Base-by-base conservation (phyloP, 1,284 basidiomycete genomes). In the Ustilago sp. region DNA sequence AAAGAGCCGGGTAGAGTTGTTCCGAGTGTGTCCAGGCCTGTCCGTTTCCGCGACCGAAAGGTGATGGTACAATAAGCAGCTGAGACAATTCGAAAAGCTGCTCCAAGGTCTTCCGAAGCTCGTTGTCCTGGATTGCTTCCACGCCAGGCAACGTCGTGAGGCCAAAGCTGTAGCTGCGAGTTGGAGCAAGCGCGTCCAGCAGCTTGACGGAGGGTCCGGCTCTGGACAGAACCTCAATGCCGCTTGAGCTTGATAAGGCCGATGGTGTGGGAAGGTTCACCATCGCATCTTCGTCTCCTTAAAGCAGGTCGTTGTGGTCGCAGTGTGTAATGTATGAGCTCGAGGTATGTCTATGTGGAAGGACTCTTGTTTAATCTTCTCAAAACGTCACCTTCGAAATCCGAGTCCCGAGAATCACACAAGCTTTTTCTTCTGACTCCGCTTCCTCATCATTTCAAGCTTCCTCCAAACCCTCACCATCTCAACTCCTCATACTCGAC, bases 401-500 rank as follows among this genome's bases (percentile, higher is more conserved):
- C 70, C 70, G 70, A 73, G 15, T 68, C 54, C 70, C 70, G 69
- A 72, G 31, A 52, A 59, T 31, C 8, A 31, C 38, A 32, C 28
- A 5, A 54, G 52, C 64, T 60, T 74, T 68, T 68, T 74, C 66
- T 61, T 68, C 55, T 38, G 34, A 31, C 54, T n/a, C 43, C 23
- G 39, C 12, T 55, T 55, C 28, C 52, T 43, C 8, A 12, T 17
- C 32, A 15, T 34, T 32, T 39, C 43, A 51, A 19, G 6, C 39
- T 35, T 3, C 43, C 31, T 57, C 39, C 34, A 9, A 15, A 12
- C 23, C 23, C 23, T 28, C 23, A 28, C 11, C n/a, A 12, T n/a
- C 54, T 56, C 23, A 13, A 45, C 15, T 31, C 15, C 5, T 15
- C 53, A 38, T 23, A 36, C n/a, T 11, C 34, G 11, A 51, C 31